phyloP scores from a whole-genome alignment of 2,329 filamentous ascomycete species.

The Aspergillus hiratsukae region DNA sequence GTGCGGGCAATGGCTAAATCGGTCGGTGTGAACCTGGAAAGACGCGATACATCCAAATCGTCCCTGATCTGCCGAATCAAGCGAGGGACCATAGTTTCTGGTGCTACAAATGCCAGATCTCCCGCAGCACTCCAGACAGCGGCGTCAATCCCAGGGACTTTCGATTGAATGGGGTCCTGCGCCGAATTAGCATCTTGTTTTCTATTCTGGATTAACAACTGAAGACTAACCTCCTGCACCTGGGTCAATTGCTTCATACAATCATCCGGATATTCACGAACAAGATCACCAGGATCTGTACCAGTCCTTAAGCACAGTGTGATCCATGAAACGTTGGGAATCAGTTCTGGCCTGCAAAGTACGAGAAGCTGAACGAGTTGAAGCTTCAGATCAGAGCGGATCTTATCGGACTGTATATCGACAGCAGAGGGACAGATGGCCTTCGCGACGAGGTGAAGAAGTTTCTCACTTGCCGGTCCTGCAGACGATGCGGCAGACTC shows the following conservation, averaged over 20 bases:
- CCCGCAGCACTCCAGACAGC: slow-evolving; percentile 83
- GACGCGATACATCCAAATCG: slow-evolving; percentile 67
- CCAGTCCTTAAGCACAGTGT: slow-evolving; percentile 74
- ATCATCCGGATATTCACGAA: slow-evolving; percentile 56
- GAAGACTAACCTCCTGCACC: slow-evolving; percentile 51
- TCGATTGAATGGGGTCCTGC: slow-evolving; percentile 32
- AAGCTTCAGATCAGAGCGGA: slow-evolving; percentile 53
- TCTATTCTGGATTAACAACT: not conserved
- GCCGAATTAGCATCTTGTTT: slow-evolving; percentile 1
- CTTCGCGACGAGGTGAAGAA: slow-evolving; percentile 55
- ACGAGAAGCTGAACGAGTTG: slow-evolving; percentile 76
- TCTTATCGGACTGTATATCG: slow-evolving; percentile 22
- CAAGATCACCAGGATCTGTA: slow-evolving; percentile 77
- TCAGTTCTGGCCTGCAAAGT: slow-evolving; percentile 70
- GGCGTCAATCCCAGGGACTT: slow-evolving; percentile 42
- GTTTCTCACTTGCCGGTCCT: slow-evolving; percentile 59
- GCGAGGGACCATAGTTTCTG: slow-evolving; percentile 70
- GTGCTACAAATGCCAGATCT: slow-evolving; percentile 89
- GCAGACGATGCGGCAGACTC: slow-evolving; percentile 66
- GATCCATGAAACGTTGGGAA: slow-evolving; percentile 82
- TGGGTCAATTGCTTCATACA: slow-evolving; percentile 65
- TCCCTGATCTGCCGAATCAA: slow-evolving; percentile 68
- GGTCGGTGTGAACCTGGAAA: slow-evolving; percentile 71
- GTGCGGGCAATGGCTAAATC: slow-evolving; percentile 93
- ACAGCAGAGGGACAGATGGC: slow-evolving; percentile 36